These are phyloP conservation scores for Xylaria cubensis DNA, from an alignment of 495 filamentous ascomycete species.

Conservation along the genomic window DNA sequence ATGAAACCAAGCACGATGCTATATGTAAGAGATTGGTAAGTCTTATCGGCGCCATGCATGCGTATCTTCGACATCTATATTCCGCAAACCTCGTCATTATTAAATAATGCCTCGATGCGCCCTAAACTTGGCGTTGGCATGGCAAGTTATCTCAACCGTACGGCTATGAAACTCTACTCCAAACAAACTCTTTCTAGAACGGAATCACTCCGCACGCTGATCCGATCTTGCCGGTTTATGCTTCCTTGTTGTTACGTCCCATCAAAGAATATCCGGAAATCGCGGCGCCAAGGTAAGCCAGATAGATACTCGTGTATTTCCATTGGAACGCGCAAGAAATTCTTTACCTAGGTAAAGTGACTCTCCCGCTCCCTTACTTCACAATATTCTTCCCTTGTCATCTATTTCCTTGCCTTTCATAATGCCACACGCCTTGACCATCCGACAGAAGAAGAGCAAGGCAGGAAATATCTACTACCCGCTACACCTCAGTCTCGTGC, in stretches of 20 bases:
- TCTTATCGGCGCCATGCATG: neutral
- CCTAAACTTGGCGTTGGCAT: neutral
- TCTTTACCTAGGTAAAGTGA: too few relatives aligned
- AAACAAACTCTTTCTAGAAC: neutral
- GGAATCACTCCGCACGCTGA: neutral
- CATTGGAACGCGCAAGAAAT: neutral
- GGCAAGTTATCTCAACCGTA: neutral
- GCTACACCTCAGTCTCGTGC: conserved; percentile 62
- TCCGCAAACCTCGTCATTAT: neutral
- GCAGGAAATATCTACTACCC: conserved; percentile 84
- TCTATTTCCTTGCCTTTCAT: conserved; percentile 10
- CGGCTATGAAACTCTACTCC: neutral
- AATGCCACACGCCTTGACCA: conserved; percentile 52
- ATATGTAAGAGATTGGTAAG: neutral
- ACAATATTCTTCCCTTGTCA: neutral
- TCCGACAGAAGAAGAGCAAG: conserved; percentile 65
- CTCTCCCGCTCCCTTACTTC: neutral
- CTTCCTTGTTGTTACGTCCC: neutral
- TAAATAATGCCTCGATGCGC: neutral
- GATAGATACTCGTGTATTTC: neutral
- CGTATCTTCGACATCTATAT: neutral
- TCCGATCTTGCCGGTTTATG: neutral
- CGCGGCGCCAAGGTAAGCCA: neutral
- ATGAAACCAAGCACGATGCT: neutral
- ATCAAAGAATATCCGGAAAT: neutral